Percentiles rank a stretch among this genome's conserved stretches.
phyloP scores from a whole-genome alignment of 2,329 filamentous ascomycete species.

The Trichophyton equinum region DNA sequence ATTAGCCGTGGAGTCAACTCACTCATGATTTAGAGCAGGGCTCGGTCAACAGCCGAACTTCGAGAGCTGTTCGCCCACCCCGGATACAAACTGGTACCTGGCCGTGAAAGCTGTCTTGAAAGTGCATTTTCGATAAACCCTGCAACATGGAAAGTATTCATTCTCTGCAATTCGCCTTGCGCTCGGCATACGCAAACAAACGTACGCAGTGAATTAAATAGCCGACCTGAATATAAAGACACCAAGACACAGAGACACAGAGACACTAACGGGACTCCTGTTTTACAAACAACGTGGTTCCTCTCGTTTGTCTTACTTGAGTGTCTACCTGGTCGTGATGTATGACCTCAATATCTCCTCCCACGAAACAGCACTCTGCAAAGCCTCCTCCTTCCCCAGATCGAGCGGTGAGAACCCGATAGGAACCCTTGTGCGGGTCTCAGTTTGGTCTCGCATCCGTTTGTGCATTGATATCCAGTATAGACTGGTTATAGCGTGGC shows the following conservation, averaged over 20 bases:
- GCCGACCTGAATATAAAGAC: background rate
- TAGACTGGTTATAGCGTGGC: too few relatives aligned
- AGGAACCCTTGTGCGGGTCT: background rate
- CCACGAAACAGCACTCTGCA: background rate
- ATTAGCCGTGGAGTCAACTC: background rate
- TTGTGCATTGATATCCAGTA: background rate
- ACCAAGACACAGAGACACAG: too few relatives aligned
- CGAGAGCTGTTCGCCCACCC: too few relatives aligned
- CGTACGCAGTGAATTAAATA: background rate
- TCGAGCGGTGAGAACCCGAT: background rate
- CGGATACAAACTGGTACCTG: too few relatives aligned
- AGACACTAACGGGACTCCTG: background rate
- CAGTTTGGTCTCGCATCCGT: background rate
- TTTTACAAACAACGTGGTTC: conserved; percentile 1
- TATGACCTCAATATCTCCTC: background rate
- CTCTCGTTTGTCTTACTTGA: background rate
- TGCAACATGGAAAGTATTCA: too few relatives aligned
- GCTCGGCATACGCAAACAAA: background rate
- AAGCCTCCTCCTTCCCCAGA: background rate
- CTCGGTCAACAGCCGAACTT: too few relatives aligned
- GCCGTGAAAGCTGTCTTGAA: too few relatives aligned
- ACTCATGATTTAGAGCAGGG: too few relatives aligned
- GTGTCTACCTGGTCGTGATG: background rate
- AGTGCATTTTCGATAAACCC: background rate
- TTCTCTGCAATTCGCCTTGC: too few relatives aligned